A percentile compares a stretch with the other conserved stretches of the same genome.
Conservation (phyloP, 495 filamentous ascomycete species). For the Penicillium silybi region DNA sequence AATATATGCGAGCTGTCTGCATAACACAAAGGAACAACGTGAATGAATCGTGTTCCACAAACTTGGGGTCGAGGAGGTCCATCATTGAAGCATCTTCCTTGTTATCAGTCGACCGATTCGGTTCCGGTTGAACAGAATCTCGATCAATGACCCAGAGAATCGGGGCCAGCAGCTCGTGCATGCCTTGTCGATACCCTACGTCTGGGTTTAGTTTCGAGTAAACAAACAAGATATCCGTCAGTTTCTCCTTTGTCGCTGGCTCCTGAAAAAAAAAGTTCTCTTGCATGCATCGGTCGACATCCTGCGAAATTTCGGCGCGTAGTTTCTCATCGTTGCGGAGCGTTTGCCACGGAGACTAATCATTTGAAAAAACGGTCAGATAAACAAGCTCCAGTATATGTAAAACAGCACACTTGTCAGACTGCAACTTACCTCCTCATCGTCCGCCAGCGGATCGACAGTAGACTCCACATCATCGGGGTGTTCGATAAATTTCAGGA, state of each 20-base stretch:
- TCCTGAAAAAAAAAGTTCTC: constrained; percentile 89
- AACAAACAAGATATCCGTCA: constrained; percentile 87
- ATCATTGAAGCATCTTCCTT: constrained; percentile 49
- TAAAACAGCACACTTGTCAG: background rate
- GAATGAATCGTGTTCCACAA: constrained; percentile 88
- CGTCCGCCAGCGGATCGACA: constrained; percentile 82
- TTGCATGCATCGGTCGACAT: constrained; percentile 89
- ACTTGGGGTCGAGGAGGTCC: constrained; percentile 63
- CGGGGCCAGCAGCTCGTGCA: constrained; percentile 93
- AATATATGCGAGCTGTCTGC: constrained; percentile 81
- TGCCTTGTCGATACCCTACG: constrained; percentile 89
- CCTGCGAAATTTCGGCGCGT: constrained; percentile 88
- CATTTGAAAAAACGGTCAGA: constrained; percentile 31
- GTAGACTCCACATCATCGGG: constrained; percentile 72
- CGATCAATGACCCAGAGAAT: constrained; percentile 83
- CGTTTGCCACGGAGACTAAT: constrained; percentile 83
- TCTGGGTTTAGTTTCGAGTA: constrained; percentile 91
- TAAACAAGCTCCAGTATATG: constrained; percentile 1
- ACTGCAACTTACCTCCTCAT: constrained; percentile 60
- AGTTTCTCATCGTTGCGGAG: constrained; percentile 79
- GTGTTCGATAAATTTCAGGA: constrained; percentile 74
- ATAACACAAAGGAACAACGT: constrained; percentile 81
- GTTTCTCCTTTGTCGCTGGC: constrained; percentile 69
- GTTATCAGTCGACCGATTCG: constrained; percentile 10
- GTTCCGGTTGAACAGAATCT: constrained; percentile 63